These are phyloP conservation scores for Metschnikowia koreensis DNA, from an alignment of 805 yeast species.

Conservation along the genomic window DNA sequence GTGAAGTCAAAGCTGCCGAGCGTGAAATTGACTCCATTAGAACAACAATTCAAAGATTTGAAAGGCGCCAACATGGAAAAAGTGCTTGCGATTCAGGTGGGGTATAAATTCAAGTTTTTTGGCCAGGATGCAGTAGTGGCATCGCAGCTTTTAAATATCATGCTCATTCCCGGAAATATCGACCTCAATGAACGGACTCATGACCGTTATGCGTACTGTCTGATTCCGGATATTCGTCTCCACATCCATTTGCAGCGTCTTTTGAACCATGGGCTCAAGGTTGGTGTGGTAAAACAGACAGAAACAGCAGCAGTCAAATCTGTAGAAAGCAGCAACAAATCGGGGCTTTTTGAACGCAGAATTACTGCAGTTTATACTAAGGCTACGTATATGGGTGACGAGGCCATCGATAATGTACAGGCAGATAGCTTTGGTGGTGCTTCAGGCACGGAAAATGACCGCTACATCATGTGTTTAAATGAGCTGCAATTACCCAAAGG, in stretches of 20 bases:
- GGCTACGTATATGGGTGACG: constrained; percentile 78
- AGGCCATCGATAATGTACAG: constrained; percentile 13
- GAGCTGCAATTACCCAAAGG: constrained; percentile 12
- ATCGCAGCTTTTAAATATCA: constrained; percentile 62
- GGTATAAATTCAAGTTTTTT: constrained; percentile 85
- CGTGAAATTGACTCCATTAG: constrained; percentile 59
- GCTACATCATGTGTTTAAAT: constrained; percentile 47
- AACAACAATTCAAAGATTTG: constrained; percentile 68
- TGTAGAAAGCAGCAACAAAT: constrained; percentile 46
- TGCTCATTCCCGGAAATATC: constrained; percentile 68
- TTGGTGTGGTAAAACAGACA: constrained; percentile 82
- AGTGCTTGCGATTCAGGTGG: constrained; percentile 79
- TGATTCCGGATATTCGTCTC: constrained; percentile 76
- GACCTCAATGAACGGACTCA: constrained; percentile 54
- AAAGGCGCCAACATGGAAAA: constrained; percentile 63
- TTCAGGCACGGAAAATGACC: constrained; percentile 23
- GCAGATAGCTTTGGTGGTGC: constrained; percentile 2
- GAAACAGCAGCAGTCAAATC: constrained; percentile 77
- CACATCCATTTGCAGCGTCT: constrained; percentile 75
- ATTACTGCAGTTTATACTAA: constrained; percentile 72
- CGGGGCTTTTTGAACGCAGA: constrained; percentile 60
- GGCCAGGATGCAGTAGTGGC: constrained; percentile 81
- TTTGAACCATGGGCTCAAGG: constrained; percentile 68
- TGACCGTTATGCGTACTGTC: constrained; percentile 68
- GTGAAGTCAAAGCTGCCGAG: not conserved